Evolutionary conservation across 1,284 basidiomycete species (phyloP).

Genomic region (Ganoderma multipileum): DNA sequence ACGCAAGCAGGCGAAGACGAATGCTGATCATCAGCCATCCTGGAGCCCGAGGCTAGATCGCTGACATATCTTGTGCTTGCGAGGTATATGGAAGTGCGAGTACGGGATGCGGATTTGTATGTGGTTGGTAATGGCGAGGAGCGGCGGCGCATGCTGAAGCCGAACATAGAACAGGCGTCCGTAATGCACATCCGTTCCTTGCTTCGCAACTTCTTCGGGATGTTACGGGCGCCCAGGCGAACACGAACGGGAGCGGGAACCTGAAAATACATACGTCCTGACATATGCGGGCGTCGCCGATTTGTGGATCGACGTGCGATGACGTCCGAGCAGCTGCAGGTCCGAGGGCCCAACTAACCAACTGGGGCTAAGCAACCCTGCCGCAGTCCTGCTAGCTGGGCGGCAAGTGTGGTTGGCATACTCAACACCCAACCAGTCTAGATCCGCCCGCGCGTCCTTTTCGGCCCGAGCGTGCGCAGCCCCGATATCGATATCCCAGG

Average conservation of each 20-base stretch:
- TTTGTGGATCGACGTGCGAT: slow-evolving; percentile 1
- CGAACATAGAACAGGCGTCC: background rate
- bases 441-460: background rate
- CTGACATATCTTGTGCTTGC: background rate
- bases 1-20: background rate
- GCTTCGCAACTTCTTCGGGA: background rate
- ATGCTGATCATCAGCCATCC: background rate
- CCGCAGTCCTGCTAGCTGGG: background rate
- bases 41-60: background rate
- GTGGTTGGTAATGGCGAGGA: background rate
- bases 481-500: background rate
- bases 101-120: background rate
- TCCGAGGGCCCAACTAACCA: background rate
- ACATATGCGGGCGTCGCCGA: background rate
- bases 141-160: background rate
- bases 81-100: background rate
- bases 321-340: background rate
- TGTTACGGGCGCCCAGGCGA: too few species aligned
- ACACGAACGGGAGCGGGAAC: background rate
- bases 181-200: background rate
- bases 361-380: background rate
- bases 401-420: background rate
- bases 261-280: background rate
- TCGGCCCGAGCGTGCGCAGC: background rate
- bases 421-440: slow-evolving; percentile 3